phyloP scores from a whole-genome alignment of 805 yeast species.

The Candida sithepensis region DNA sequence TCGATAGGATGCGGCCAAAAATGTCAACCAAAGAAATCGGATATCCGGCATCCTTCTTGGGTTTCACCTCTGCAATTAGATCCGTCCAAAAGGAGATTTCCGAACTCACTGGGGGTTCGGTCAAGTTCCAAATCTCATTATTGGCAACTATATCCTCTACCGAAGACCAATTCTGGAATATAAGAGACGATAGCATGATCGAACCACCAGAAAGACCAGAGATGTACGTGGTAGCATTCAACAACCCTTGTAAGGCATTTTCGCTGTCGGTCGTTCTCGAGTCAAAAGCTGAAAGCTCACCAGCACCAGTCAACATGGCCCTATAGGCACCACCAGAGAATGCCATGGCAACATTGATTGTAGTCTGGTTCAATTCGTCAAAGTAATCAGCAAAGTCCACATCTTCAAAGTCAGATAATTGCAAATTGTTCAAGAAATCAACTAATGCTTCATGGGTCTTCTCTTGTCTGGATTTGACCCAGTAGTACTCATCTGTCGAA shows the following conservation, averaged over 20 bases:
- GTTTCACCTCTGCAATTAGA: conserved; percentile 44
- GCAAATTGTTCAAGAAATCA: conserved; percentile 41
- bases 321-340: conserved; percentile 85
- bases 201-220: conserved; percentile 79
- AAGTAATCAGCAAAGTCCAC: conserved; percentile 36
- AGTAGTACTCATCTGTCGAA: conserved; percentile 45
- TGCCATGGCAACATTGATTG: conserved; percentile 53
- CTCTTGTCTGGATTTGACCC: conserved; percentile 46
- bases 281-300: conserved; percentile 75
- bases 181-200: conserved; percentile 67
- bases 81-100: conserved; percentile 47
- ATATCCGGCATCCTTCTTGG: conserved; percentile 56
- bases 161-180: conserved; percentile 64
- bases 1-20: conserved; percentile 69
- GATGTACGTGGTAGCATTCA: conserved; percentile 68
- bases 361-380: conserved; percentile 27
- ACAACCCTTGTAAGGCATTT: conserved; percentile 45
- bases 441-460: conserved; percentile 41
- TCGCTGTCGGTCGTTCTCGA: conserved; percentile 50
- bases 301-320: conserved; percentile 82
- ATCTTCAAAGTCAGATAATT: conserved; percentile 42
- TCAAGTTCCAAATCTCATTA: conserved; percentile 61
- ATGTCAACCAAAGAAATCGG: conserved; percentile 60
- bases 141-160: conserved; percentile 49
- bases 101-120: conserved; percentile 51